phyloP scores from a whole-genome alignment of 208 protist genomes.

The Crithidia mellificae region DNA sequence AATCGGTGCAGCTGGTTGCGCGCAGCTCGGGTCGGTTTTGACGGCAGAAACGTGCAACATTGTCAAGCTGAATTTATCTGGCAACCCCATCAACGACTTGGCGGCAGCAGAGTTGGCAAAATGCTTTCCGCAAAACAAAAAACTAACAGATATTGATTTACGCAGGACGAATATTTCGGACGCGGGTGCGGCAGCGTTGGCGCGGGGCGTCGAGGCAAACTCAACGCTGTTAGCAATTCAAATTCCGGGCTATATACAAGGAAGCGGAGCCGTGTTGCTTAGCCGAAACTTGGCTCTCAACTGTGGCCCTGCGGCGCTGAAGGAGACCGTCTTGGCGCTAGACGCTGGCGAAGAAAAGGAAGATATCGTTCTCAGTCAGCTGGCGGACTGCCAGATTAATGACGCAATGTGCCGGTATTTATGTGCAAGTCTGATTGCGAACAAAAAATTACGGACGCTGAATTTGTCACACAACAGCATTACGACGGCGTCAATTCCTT shows the following conservation, averaged over 20 bases:
- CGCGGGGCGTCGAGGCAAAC: conserved; percentile 64
- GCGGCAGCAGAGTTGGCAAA: conserved; percentile 54
- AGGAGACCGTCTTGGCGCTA: conserved; percentile 53
- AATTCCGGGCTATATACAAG: conserved; percentile 38
- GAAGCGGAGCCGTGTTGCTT: conserved; percentile 32
- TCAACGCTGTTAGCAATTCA: conserved; percentile 41
- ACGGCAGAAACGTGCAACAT: conserved; percentile 46
- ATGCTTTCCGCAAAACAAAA: conserved; percentile 61
- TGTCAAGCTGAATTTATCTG: conserved; percentile 40
- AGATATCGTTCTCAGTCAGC: conserved; percentile 55
- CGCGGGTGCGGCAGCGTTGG: conserved; percentile 46
- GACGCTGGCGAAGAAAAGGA: conserved; percentile 51
- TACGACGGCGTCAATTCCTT: conserved; percentile 51
- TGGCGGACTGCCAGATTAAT: conserved; percentile 39
- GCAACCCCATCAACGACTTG: conserved; percentile 70
- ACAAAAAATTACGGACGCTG: conserved; percentile 44
- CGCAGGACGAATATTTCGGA: conserved; percentile 63
- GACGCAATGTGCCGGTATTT: conserved; percentile 68
- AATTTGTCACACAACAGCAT: conserved; percentile 76
- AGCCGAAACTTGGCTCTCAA: conserved; percentile 73
- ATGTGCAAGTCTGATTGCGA: conserved; percentile 50
- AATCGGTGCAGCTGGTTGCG: conserved; percentile 58
- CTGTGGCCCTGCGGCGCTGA: conserved; percentile 57
- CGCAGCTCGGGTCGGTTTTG: conserved; percentile 51
- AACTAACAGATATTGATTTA: conserved; percentile 51